Evolutionary conservation across 2,329 filamentous ascomycete species (phyloP).

Genomic region (Alternaria postmessia): DNA sequence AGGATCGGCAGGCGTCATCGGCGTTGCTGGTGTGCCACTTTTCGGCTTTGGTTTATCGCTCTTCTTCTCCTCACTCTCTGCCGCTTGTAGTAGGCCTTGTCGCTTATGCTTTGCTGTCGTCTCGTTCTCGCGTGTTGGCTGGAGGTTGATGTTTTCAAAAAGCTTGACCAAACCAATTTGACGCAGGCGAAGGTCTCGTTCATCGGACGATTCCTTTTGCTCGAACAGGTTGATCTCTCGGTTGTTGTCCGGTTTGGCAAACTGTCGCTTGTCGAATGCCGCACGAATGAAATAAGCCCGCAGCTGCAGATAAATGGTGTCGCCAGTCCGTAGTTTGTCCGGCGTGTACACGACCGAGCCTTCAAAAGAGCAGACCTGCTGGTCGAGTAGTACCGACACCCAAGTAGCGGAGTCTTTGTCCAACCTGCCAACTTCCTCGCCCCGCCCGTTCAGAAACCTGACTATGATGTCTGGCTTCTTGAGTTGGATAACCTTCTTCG

Average conservation of each 20-base stretch:
- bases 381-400: slow-evolving; percentile 92
- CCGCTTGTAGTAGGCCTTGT: slow-evolving; percentile 85
- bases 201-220: slow-evolving; percentile 83
- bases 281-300: slow-evolving; percentile 76
- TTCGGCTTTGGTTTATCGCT: slow-evolving; percentile 58
- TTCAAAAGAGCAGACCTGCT: slow-evolving; percentile 86
- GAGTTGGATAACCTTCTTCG: slow-evolving; percentile 60
- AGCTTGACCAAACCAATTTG: slow-evolving; percentile 89
- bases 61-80: slow-evolving; percentile 81
- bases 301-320: slow-evolving; percentile 92
- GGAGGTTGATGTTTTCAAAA: slow-evolving; percentile 86
- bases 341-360: slow-evolving; percentile 89
- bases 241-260: slow-evolving; percentile 72
- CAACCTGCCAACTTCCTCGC: slow-evolving; percentile 84
- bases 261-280: slow-evolving; percentile 73
- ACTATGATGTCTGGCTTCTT: slow-evolving; percentile 86
- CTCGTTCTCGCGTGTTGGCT: slow-evolving; percentile 77
- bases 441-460: slow-evolving; percentile 81
- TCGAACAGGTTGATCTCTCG: slow-evolving; percentile 79
- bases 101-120: slow-evolving; percentile 79
- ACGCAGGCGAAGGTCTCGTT: slow-evolving; percentile 81
- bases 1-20: slow-evolving; percentile 48
- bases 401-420: slow-evolving; percentile 88
- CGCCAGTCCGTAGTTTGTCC: slow-evolving; percentile 84
- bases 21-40: slow-evolving; percentile 49